Base-by-base conservation (phyloP, 352 stramenopile genomes). In the Hyphochytrium catenoides region DNA sequence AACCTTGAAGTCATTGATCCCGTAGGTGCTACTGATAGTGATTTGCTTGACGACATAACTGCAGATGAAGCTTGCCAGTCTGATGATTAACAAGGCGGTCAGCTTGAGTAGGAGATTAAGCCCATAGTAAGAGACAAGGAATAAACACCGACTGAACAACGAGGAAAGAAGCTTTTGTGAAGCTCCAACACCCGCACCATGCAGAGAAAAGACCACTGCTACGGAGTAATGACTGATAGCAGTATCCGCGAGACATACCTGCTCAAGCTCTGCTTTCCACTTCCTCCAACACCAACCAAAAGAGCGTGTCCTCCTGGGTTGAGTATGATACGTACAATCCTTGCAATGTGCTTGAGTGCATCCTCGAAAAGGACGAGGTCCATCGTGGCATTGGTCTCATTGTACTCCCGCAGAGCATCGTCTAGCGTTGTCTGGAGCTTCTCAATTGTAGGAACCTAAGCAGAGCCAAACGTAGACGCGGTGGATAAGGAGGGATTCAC, bases 281-380 rank as follows among this genome's bases (percentile, higher is more conserved):
- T 85, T 11, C 85, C 84, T 19, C 84, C 85, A 11, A 94, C 78
- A 45, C 85, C 85, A 3, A 95, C 79, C 6, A 95, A 57, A 41
- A 95, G 48, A 0, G 82, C 83, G 45, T 95, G 83, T 7, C 68
- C 66, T 43, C 56, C 51, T 23, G 61, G 16, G 18, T 77, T 85
- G 4, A 62, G 59, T 26, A 96, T 41, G 31, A 96, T 94, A 27
- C 86, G 75, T 18, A 91, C 68, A 37, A 96, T 95, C 2, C 85
- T 63, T 27, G 77, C 77, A 14, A 95, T 72, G 43, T 96, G 86
- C 47, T 91, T 90, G 32, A 96, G 84, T 6, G 83, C 86, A 46
- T 96, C 84, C 32, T 95, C 82, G 51, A 96, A 96, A 0, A 96
- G 55, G 38, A 95, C 81, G 7, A 96, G 47, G 45, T 95, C 74